A percentile compares a stretch with the other conserved stretches of the same genome.
phyloP scores from a whole-genome alignment of 805 yeast species.

The Phaffomyces opuntiae region DNA sequence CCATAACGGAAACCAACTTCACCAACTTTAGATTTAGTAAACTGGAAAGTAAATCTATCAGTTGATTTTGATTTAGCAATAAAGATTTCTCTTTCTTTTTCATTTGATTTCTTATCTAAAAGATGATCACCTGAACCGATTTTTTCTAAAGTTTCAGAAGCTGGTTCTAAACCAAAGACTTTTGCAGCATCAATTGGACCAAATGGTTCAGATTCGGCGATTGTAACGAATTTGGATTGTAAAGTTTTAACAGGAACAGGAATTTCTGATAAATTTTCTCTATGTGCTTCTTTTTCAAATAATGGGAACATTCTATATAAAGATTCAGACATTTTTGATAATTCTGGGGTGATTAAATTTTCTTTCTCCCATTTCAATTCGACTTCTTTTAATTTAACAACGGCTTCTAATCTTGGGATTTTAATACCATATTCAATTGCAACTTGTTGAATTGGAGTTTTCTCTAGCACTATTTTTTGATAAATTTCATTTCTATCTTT shows the following conservation, averaged over 20 bases:
- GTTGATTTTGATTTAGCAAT: constrained; percentile 34
- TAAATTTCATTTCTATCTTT: constrained; percentile 56
- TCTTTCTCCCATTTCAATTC: constrained; percentile 55
- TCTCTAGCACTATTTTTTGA: constrained; percentile 44
- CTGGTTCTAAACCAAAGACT: constrained; percentile 80
- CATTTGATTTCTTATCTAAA: constrained; percentile 18
- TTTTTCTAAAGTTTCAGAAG: constrained; percentile 65
- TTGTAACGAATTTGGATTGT: constrained; percentile 75
- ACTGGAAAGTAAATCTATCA: constrained; percentile 69
- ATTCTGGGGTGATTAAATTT: constrained; percentile 46
- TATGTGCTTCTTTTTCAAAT: constrained; percentile 36
- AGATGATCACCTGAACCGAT: constrained; percentile 54
- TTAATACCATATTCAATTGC: constrained; percentile 76
- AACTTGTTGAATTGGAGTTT: constrained; percentile 58
- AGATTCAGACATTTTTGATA: constrained; percentile 49
- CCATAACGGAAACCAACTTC: constrained; percentile 90
- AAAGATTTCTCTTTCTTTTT: constrained; percentile 31
- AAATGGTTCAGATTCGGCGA: constrained; percentile 92
- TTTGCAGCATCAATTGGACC: constrained; percentile 95
- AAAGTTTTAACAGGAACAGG: constrained; percentile 82
- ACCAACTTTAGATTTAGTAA: constrained; percentile 74
- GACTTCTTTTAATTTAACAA: constrained; percentile 57
- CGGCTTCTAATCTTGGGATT: constrained; percentile 85
- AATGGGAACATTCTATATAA: constrained; percentile 82
- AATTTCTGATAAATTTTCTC: constrained; percentile 87